Base-by-base conservation (phyloP, 1,284 basidiomycete species). In the Caloboletus firmus region DNA sequence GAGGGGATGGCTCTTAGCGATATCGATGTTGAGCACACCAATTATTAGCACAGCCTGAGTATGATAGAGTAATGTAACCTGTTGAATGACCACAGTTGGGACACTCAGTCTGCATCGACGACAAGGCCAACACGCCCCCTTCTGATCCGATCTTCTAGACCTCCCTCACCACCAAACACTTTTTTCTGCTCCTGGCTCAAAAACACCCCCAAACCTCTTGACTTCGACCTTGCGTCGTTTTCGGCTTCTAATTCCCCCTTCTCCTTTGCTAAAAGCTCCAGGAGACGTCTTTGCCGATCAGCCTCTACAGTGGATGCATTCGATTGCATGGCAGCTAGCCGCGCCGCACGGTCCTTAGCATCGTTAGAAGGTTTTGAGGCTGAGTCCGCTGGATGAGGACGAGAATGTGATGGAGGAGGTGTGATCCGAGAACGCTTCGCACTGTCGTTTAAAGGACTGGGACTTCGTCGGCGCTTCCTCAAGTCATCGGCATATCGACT, bases 301-400 rank as follows among this genome's bases (percentile, higher is more conserved):
- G 69, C 66, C 36, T 80, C 78, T 76, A 94, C 78, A 17, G 73
- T 68, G 26, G 76, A 70, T 1, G 95, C 95, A 59, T 89, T 83
- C 1, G 80, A 71, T 26, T 85, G 75, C 95, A 98, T 97, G 11
- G 91, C 89, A 0, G 91, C 93, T 18, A 98, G 78, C 31, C 89
- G 85, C 22, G 91, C 89, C 3, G 86, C 86, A 31, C 93, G 89
- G 51, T 89, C 85, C 2, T 83, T 79, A 5, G 67, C 70, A 39
- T 58, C 58, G 20, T 64, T 46, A 63, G 61, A 26, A 57, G 59
- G 20, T 51, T 60, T 57, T 39, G 58, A 55, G 49, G 44, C 17
- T 59, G 64, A 50, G 53, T 65, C 60, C 48, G 61, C 49, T 52
- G 60, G 60, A 45, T 56, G 43, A 58, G 63, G 37, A 49, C 66